Base-by-base conservation (phyloP, 495 filamentous ascomycete species). In the Neurospora intermedia region DNA sequence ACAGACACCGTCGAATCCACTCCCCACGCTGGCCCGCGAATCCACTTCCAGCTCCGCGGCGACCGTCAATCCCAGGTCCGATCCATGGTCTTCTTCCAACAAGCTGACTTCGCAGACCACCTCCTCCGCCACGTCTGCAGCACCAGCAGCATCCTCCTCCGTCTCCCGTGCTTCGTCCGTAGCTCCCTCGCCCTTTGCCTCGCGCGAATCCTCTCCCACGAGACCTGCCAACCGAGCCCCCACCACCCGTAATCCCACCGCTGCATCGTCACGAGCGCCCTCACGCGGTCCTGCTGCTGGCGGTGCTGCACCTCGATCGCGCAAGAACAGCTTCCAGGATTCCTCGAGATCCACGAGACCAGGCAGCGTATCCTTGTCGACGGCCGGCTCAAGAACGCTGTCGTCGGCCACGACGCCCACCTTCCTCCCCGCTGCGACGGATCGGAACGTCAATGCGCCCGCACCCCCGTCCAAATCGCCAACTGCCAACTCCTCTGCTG, bases 261-360 rank as follows among this genome's bases (percentile, higher is more conserved):
- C 48, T 59, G 48, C 13, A 2, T 35, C 54, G 31, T 35, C 54
- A 7, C 54, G 54, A 15, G 54, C 54, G 11, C 27, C 54, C 18
- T 62, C 54, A 62, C 54, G 54, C 54, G 54, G 54, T 16, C 54
- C 54, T 62, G 27, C 54, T 62, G 54, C 54, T 62, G 54, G 13
- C 6, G 27, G 54, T 62, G 54, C 54, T 62, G 54, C 16, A 8
- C 27, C 27, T 62, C 54, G 87, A 74, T 91, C 92, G 70, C 88
- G 91, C 76, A 93, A 92, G 82, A 90, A 89, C 79, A 87, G 83
- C 73, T 85, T 86, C 72, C 87, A 90, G 73, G 92, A 94, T 71
- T 82, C 93, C 2, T 84, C 83, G 72, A 87, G 92, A 77, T 81
- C 82, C 23, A 78, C 84, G 73, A 86, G 82, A 78, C 82, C 84